Percentiles rank a stretch among this genome's conserved stretches.
Evolutionary conservation across 345 rosid species (phyloP).

Genomic region (Litchi chinensis): DNA sequence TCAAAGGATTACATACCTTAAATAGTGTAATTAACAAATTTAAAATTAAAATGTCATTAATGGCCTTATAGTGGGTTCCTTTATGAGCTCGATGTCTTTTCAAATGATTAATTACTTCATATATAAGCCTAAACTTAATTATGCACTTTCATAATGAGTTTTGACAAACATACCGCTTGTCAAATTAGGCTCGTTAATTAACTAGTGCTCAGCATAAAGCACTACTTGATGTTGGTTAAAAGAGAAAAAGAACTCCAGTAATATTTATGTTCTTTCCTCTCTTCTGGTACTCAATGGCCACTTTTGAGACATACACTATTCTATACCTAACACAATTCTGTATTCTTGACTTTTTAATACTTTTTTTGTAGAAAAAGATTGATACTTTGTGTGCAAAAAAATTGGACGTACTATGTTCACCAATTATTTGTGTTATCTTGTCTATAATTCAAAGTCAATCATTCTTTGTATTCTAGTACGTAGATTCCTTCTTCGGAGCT

Average conservation of each 20-base stretch:
- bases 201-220: no score
- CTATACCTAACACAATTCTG: no score
- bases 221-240: no score
- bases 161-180: background rate
- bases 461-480: no score
- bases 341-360: no score
- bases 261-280: no score
- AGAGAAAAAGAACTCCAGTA: no score
- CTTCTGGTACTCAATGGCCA: no score
- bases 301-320: no score
- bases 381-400: background rate
- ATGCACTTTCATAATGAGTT: background rate
- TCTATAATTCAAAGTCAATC: no score
- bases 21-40: background rate
- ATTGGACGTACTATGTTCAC: background rate
- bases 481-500: no score
- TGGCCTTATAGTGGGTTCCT: conserved; percentile 5
- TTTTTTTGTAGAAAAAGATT: no score
- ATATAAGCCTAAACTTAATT: background rate
- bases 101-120: background rate
- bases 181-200: background rate
- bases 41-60: background rate
- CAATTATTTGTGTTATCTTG: background rate
- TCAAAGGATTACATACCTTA: conserved; percentile 1
- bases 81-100: conserved; percentile 18